Percentiles rank a stretch among this genome's conserved stretches.
Conservation (phyloP, 2,329 filamentous ascomycete genomes). For the Hymenoscyphus scutula region DNA sequence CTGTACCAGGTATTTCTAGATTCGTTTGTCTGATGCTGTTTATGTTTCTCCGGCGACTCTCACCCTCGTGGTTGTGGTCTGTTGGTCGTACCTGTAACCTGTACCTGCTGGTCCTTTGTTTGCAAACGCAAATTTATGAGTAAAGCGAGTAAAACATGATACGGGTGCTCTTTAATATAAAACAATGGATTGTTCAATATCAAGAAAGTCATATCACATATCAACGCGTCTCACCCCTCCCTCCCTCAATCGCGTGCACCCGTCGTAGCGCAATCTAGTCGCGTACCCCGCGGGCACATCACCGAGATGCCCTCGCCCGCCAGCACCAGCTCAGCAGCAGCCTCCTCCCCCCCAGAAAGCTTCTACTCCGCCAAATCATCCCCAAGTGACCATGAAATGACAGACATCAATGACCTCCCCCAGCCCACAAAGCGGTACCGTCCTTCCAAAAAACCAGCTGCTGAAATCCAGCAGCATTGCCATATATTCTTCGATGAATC, state of each 20-base stretch:
- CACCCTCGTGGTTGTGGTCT: too few species aligned
- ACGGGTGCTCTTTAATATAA: background rate
- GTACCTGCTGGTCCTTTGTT: too few species aligned
- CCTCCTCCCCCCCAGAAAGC: constrained; percentile 10
- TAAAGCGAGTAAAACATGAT: background rate
- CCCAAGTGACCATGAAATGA: constrained; percentile 7
- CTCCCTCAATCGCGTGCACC: background rate
- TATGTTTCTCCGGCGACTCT: background rate
- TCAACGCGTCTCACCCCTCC: background rate
- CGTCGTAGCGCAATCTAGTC: background rate
- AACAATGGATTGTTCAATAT: background rate
- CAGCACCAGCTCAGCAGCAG: background rate
- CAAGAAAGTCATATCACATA: too few species aligned
- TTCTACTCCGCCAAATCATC: constrained; percentile 18
- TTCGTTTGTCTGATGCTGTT: too few species aligned
- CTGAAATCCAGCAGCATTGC: constrained; percentile 63
- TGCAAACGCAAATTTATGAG: background rate
- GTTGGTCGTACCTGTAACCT: too few species aligned
- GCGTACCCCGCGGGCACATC: background rate
- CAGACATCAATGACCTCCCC: background rate
- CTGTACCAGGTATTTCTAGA: too few species aligned
- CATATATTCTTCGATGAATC: constrained; percentile 74
- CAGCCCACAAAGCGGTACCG: constrained; percentile 43
- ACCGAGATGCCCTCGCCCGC: background rate
- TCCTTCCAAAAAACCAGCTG: constrained; percentile 54